A percentile compares a stretch with the other conserved stretches of the same genome.
Conservation (phyloP, 2,329 filamentous ascomycete genomes). For the Aspergillus neotritici region DNA sequence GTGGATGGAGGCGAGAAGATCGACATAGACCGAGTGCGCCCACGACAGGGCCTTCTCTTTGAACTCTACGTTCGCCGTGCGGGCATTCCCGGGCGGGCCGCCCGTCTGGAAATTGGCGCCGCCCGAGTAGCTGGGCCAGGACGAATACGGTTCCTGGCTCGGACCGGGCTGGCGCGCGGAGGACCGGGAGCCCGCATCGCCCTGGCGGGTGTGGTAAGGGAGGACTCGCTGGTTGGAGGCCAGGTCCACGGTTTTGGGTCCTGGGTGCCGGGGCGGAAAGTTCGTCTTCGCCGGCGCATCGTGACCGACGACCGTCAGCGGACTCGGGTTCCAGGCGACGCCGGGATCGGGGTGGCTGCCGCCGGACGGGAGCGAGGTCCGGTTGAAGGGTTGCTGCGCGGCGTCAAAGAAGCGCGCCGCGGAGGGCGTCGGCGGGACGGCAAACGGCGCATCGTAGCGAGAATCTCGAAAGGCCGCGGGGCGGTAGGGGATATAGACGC, state of each 20-base stretch:
- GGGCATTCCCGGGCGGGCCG: constrained; percentile 17
- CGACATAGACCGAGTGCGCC: constrained; percentile 68
- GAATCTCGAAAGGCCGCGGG: constrained; percentile 54
- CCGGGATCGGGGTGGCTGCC: constrained; percentile 21
- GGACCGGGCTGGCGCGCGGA: constrained; percentile 13
- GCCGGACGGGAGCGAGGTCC: constrained; percentile 20
- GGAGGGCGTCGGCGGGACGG: constrained; percentile 17
- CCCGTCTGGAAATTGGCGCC: constrained; percentile 19
- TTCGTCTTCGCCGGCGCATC: constrained; percentile 30
- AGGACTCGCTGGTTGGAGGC: constrained; percentile 23
- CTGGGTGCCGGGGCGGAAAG: constrained; percentile 35
- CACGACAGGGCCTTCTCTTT: constrained; percentile 63
- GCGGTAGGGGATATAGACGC: constrained; percentile 56
- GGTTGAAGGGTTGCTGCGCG: constrained; percentile 25
- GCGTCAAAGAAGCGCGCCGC: constrained; percentile 25
- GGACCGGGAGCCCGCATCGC: constrained; percentile 16
- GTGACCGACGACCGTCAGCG: constrained; percentile 22
- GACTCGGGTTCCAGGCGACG: constrained; percentile 29
- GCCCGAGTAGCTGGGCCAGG: constrained; percentile 22
- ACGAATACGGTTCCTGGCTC: constrained; percentile 17
- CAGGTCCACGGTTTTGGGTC: constrained; percentile 26
- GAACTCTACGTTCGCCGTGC: constrained; percentile 47
- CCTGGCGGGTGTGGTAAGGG: constrained; percentile 24
- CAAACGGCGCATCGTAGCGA: constrained; percentile 34
- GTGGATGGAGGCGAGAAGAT: constrained; percentile 62